These are phyloP conservation scores for Carex scoparia DNA, from an alignment of 176 grass and related monocot species.

Conservation along the genomic window DNA sequence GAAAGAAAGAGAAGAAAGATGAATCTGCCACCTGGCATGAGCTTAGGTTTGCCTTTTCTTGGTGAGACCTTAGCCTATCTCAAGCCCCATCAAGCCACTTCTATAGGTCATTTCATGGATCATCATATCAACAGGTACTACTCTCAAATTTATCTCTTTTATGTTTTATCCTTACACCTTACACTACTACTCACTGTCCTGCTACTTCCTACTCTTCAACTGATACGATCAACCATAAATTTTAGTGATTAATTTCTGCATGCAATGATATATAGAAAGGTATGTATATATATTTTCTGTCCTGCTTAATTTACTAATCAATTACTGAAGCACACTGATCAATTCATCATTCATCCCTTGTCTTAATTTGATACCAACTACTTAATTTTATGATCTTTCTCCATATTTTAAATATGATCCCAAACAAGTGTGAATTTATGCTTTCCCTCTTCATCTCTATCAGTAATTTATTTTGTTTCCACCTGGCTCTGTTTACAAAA, in stretches of 20 bases:
- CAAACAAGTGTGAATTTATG: neutral
- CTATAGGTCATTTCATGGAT: conserved; percentile 75
- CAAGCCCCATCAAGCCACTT: conserved; percentile 62
- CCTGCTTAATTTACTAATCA: neutral
- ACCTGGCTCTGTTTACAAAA: neutral
- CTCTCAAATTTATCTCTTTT: neutral
- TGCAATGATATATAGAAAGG: neutral
- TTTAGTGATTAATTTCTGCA: neutral
- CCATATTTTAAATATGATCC: neutral
- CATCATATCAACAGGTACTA: conserved; percentile 59
- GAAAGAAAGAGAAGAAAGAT: conserved; percentile 32
- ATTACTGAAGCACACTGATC: neutral
- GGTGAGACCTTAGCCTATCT: conserved; percentile 91
- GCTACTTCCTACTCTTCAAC: neutral
- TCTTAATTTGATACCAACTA: neutral
- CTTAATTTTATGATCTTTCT: neutral
- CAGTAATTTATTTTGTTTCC: conserved; percentile 4
- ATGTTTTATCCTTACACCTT: neutral
- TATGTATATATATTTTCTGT: neutral
- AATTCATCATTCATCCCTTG: neutral
- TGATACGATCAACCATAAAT: neutral
- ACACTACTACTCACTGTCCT: neutral
- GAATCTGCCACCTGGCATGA: conserved; percentile 68
- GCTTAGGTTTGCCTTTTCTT: conserved; percentile 49
- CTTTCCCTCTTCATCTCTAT: neutral